phyloP scores from a whole-genome alignment of 1,284 basidiomycete genomes.

The Pseudozyma hubeiensis region DNA sequence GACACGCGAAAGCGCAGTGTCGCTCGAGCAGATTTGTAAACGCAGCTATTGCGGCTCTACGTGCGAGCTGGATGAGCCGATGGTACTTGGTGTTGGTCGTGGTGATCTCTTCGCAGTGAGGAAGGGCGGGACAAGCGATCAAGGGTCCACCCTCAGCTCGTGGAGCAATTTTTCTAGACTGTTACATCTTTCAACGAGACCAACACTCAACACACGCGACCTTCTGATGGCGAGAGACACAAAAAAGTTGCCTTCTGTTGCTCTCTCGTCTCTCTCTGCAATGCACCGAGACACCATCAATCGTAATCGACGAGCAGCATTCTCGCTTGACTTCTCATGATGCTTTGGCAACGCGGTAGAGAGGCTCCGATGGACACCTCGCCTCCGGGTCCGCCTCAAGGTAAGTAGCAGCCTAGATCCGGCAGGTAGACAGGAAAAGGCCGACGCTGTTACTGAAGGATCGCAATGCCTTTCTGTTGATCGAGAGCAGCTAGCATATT shows the following conservation, averaged over 20 bases:
- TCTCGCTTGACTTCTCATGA: constrained; percentile 8
- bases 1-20: too few species aligned
- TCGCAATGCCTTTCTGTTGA: not conserved
- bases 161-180: not conserved
- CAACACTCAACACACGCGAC: constrained; percentile 40
- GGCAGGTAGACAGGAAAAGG: not conserved
- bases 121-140: too few species aligned
- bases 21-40: too few species aligned
- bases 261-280: not conserved
- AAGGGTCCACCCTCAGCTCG: not conserved
- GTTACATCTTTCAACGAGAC: constrained; percentile 31
- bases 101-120: too few species aligned
- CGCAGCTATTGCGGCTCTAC: too few species aligned
- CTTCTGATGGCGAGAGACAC: constrained; percentile 9
- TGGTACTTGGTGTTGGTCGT: too few species aligned
- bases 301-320: not conserved
- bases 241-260: constrained; percentile 7
- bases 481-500: constrained; percentile 26
- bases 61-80: too few species aligned
- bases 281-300: not conserved
- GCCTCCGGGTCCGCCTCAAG: constrained; percentile 41
- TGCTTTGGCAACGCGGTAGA: constrained; percentile 53
- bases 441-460: not conserved
- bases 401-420: constrained; percentile 22
- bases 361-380: constrained; percentile 62